Percentiles rank a stretch among this genome's conserved stretches.
Conservation (phyloP, 2,329 filamentous ascomycete species). For the Lojkania enalia region DNA sequence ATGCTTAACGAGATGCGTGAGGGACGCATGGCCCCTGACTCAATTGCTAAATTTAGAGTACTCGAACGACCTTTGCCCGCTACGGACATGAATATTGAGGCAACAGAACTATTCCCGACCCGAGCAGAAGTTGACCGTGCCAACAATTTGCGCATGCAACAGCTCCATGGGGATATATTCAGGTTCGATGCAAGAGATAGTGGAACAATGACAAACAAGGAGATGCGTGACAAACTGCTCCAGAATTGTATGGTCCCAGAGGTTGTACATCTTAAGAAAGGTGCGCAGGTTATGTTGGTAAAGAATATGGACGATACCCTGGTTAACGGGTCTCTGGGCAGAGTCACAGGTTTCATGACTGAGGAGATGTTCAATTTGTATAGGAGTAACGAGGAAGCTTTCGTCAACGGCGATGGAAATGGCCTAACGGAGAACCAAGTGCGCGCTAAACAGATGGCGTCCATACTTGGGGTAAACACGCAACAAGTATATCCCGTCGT, state of each 20-base stretch:
- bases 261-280: constrained; percentile 78
- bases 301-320: constrained; percentile 95
- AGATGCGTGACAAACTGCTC: constrained; percentile 74
- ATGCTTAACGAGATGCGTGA: constrained; percentile 99
- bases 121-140: constrained; percentile 86
- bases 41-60: constrained; percentile 73
- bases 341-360: constrained; percentile 79
- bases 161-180: constrained; percentile 68
- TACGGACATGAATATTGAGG: constrained; percentile 73
- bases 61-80: constrained; percentile 67
- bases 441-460: constrained; percentile 53
- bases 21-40: constrained; percentile 75
- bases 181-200: constrained; percentile 75
- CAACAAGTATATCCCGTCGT: constrained; percentile 77
- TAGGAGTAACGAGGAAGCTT: constrained; percentile 60
- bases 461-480: constrained; percentile 51
- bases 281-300: constrained; percentile 98
- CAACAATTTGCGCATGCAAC: constrained; percentile 73
- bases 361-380: constrained; percentile 64
- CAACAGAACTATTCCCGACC: constrained; percentile 93
- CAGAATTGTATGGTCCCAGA: constrained; percentile 92
- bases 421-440: constrained; percentile 47
- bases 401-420: constrained; percentile 54
- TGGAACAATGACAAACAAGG: constrained; percentile 67
- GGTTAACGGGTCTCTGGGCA: constrained; percentile 92